A percentile compares a stretch with the other conserved stretches of the same genome.
Evolutionary conservation across 176 grass and related monocot genomes (phyloP).

Genomic region (Cymbopogon citratus): DNA sequence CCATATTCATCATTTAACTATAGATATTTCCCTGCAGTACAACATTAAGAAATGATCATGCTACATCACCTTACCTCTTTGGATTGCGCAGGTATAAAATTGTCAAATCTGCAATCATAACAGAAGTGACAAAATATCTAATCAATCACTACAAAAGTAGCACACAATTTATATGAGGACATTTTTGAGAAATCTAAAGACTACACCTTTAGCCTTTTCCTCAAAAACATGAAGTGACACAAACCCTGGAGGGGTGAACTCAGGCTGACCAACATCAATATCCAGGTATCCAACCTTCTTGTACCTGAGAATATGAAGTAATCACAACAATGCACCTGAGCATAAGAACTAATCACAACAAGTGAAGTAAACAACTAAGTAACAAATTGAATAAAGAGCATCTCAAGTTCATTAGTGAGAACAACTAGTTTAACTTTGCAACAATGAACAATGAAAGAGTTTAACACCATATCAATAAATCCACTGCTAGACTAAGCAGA

Average conservation of each 20-base stretch:
- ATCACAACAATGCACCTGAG: constrained; percentile 33
- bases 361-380: not conserved
- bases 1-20: not conserved
- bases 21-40: not conserved
- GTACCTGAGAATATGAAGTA: constrained; percentile 43
- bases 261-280: constrained; percentile 81
- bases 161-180: not conserved
- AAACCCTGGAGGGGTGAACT: constrained; percentile 65
- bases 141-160: not conserved
- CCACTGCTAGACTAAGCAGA: not conserved
- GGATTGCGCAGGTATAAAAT: constrained; percentile 58
- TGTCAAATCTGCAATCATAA: constrained; percentile 49
- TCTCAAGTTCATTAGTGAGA: not conserved
- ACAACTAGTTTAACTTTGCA: not conserved
- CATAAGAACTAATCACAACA: not conserved
- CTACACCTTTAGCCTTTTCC: constrained; percentile 45
- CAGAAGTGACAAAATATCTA: not conserved
- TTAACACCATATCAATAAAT: not conserved
- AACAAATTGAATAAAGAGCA: not conserved
- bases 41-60: not conserved
- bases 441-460: not conserved
- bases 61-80: constrained; percentile 36
- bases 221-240: constrained; percentile 70
- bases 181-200: not conserved
- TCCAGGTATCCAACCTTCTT: constrained; percentile 63